Conservation (phyloP, 495 filamentous ascomycete genomes). For the Mycothermus thermophilus region DNA sequence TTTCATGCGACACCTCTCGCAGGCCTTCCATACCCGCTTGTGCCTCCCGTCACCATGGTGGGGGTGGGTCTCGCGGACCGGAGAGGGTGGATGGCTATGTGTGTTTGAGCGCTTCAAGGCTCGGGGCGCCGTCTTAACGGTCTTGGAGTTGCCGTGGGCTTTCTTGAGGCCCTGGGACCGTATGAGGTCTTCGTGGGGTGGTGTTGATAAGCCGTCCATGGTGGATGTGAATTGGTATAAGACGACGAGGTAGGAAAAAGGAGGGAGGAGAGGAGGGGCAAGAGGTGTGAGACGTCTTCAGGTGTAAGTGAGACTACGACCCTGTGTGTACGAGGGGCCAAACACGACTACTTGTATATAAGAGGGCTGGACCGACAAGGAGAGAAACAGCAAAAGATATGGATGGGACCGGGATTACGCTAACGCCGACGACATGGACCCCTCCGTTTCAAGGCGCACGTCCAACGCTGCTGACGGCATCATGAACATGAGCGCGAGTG, state of each 20-base stretch:
- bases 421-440: no score
- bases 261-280: background rate
- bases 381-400: no score
- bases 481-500: no score
- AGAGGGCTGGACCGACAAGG: no score
- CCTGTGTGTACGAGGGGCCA: no score
- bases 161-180: slow-evolving; percentile 16
- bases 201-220: slow-evolving; percentile 35
- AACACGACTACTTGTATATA: no score
- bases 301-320: no score
- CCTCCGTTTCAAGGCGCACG: no score
- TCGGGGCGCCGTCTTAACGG: slow-evolving; percentile 18
- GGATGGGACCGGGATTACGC: no score
- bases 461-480: no score
- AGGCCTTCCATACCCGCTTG: slow-evolving; percentile 58
- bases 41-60: slow-evolving; percentile 33
- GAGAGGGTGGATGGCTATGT: slow-evolving; percentile 18
- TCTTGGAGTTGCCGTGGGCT: slow-evolving; percentile 14
- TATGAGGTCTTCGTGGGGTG: slow-evolving; percentile 31
- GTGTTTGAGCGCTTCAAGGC: slow-evolving; percentile 18
- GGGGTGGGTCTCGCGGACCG: slow-evolving; percentile 15
- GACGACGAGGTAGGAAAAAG: background rate
- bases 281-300: no score
- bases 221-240: slow-evolving; percentile 6
- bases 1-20: slow-evolving; percentile 57